A percentile compares a stretch with the other conserved stretches of the same genome.
Evolutionary conservation across 2,329 filamentous ascomycete species (phyloP).

Genomic region (Verruconis gallopava): DNA sequence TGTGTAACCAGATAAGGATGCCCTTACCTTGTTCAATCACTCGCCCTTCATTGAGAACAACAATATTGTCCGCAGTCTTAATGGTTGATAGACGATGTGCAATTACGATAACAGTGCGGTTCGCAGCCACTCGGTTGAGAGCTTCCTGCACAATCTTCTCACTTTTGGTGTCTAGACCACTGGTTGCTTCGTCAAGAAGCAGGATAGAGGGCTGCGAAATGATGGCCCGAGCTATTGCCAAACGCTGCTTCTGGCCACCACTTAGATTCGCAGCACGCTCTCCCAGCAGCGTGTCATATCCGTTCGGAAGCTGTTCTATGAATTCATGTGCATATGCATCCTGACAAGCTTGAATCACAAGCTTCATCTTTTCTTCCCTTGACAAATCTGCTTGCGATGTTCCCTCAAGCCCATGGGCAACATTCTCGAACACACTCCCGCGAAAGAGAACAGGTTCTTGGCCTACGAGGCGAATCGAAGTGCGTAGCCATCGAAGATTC

Average conservation of each 20-base stretch:
- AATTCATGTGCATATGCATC: slow-evolving; percentile 18
- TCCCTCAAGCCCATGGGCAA: slow-evolving; percentile 23
- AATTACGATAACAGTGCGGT: slow-evolving; percentile 25
- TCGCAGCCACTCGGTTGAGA: slow-evolving; percentile 20
- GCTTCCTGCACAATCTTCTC: slow-evolving; percentile 41
- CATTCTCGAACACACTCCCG: slow-evolving; percentile 40
- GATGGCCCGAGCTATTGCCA: slow-evolving; percentile 43
- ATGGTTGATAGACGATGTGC: slow-evolving; percentile 28
- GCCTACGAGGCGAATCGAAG: slow-evolving; percentile 30
- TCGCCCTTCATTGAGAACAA: slow-evolving; percentile 24
- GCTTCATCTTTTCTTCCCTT: slow-evolving; percentile 25
- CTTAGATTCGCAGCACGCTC: slow-evolving; percentile 14
- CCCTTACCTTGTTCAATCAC: slow-evolving; percentile 26
- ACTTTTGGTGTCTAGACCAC: slow-evolving; percentile 45
- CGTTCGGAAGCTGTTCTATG: slow-evolving; percentile 22
- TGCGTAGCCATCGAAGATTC: slow-evolving; percentile 24
- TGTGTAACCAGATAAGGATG: no score
- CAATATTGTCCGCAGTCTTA: slow-evolving; percentile 22
- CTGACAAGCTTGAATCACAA: slow-evolving; percentile 21
- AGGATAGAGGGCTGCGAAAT: slow-evolving; percentile 45
- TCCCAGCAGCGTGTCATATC: slow-evolving; percentile 11
- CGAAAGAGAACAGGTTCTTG: slow-evolving; percentile 40
- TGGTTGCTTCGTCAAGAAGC: slow-evolving; percentile 48
- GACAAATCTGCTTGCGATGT: slow-evolving; percentile 15
- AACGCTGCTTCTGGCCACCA: slow-evolving; percentile 45